Evolutionary conservation across 768 basidiomycete species (phyloP).

Genomic region (Lactifluus volemus): DNA sequence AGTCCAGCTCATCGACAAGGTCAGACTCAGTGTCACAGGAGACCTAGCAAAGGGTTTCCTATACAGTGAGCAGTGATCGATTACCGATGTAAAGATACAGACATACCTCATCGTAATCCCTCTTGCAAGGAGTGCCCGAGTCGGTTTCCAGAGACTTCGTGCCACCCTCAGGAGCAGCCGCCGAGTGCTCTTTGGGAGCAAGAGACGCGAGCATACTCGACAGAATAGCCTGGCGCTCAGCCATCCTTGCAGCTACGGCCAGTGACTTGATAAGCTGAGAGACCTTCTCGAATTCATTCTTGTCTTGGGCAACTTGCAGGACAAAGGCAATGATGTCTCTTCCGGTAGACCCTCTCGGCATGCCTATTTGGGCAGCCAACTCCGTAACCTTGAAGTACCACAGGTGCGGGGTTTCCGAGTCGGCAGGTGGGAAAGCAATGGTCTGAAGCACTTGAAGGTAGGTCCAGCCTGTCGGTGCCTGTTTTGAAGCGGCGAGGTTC

Average conservation of each 20-base stretch:
- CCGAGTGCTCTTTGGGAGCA: not conserved
- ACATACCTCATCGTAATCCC: not conserved
- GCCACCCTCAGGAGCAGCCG: not conserved
- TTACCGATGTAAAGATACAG: not conserved
- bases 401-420: not conserved
- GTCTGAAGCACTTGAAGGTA: not conserved
- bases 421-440: not conserved
- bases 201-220: not conserved
- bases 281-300: not conserved
- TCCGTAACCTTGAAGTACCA: not conserved
- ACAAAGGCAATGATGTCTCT: not conserved
- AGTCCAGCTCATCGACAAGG: not conserved
- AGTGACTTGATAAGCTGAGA: not conserved
- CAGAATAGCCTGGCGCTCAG: not conserved
- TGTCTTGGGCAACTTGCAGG: not conserved
- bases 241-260: not conserved
- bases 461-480: slow-evolving; percentile 4
- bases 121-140: not conserved
- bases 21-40: not conserved
- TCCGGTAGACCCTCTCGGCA: not conserved
- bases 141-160: not conserved
- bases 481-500: not conserved
- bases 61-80: not conserved
- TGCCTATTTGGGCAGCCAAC: not conserved
- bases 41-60: not conserved